Conservation (phyloP, 2,329 filamentous ascomycete species). For the Aspergillus sp. region DNA sequence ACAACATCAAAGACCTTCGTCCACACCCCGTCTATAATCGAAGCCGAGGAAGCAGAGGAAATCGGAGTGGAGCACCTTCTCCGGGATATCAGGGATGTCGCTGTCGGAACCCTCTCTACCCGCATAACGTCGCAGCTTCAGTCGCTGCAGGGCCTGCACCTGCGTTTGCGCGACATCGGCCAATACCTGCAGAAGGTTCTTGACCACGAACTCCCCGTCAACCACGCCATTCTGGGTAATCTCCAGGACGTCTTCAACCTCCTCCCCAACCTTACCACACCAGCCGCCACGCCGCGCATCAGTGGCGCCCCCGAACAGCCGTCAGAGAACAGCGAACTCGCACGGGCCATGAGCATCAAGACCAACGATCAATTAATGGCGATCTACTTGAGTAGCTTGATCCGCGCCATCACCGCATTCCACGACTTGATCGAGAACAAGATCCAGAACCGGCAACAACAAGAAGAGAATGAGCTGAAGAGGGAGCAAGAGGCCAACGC, state of each 20-base stretch:
- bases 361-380: slow-evolving; percentile 99
- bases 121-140: slow-evolving; percentile 97
- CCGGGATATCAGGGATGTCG: slow-evolving; percentile 96
- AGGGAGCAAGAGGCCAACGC: slow-evolving; percentile 68
- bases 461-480: slow-evolving; percentile 87
- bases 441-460: slow-evolving; percentile 96
- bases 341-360: slow-evolving; percentile 97
- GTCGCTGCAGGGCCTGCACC: slow-evolving; percentile 91
- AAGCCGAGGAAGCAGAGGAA: slow-evolving; percentile 97
- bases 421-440: slow-evolving; percentile 99
- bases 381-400: slow-evolving; percentile 95
- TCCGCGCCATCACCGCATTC: slow-evolving; percentile 97
- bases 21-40: slow-evolving; percentile 96
- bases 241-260: slow-evolving; percentile 99
- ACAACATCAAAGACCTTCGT: slow-evolving; percentile 97
- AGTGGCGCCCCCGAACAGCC: slow-evolving; percentile 58
- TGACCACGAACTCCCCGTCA: slow-evolving; percentile 87
- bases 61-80: slow-evolving; percentile 98
- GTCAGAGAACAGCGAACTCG: slow-evolving; percentile 76
- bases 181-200: slow-evolving; percentile 95
- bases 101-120: slow-evolving; percentile 92
- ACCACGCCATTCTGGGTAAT: slow-evolving; percentile 95
- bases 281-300: slow-evolving; percentile 61
- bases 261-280: slow-evolving; percentile 89
- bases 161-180: slow-evolving; percentile 92